These are phyloP conservation scores for Komagataea norvegica DNA, from an alignment of 1,139 yeast genomes.

Conservation along the genomic window DNA sequence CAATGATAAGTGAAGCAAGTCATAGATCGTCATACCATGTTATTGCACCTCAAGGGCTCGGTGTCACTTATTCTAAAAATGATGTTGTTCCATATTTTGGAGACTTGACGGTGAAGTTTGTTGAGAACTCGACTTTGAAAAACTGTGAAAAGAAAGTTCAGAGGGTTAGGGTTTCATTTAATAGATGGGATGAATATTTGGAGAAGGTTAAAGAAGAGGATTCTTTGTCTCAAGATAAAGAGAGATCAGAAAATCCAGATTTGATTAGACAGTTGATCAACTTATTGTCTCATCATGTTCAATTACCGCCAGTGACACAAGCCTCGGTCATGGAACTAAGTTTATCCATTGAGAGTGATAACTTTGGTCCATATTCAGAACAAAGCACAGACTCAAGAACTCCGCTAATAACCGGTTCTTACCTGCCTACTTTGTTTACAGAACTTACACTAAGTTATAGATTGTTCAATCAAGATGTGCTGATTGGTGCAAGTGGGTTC, in stretches of 20 bases:
- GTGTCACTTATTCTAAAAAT: slow-evolving; percentile 69
- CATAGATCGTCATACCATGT: slow-evolving; percentile 54
- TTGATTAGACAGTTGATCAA: slow-evolving; percentile 33
- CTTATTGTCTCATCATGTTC: slow-evolving; percentile 33
- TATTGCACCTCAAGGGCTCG: slow-evolving; percentile 86
- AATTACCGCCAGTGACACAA: slow-evolving; percentile 29
- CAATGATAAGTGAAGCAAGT: slow-evolving; percentile 49
- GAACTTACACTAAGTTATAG: slow-evolving; percentile 48
- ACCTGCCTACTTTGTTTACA: slow-evolving; percentile 57
- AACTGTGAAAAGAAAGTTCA: slow-evolving; percentile 65
- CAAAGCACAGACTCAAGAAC: slow-evolving; percentile 39
- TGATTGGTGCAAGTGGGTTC: slow-evolving; percentile 47
- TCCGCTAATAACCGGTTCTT: slow-evolving; percentile 52
- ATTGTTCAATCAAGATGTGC: slow-evolving; percentile 46
- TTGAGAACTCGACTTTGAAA: slow-evolving; percentile 40
- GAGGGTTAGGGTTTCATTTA: slow-evolving; percentile 67
- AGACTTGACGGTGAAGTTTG: slow-evolving; percentile 54
- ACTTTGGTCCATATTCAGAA: slow-evolving; percentile 38
- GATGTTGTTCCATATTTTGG: slow-evolving; percentile 90
- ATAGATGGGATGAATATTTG: slow-evolving; percentile 74
- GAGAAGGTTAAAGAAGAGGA: slow-evolving; percentile 37
- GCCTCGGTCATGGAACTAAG: slow-evolving; percentile 38
- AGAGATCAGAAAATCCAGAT: slow-evolving; percentile 27
- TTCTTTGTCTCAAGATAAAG: slow-evolving; percentile 27
- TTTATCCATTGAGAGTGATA: slow-evolving; percentile 40